Evolutionary conservation across 129 eudicot species (phyloP), one percentile per base, ranked within the genome.

Genomic region (Rutidosis leptorrhynchoides): DNA sequence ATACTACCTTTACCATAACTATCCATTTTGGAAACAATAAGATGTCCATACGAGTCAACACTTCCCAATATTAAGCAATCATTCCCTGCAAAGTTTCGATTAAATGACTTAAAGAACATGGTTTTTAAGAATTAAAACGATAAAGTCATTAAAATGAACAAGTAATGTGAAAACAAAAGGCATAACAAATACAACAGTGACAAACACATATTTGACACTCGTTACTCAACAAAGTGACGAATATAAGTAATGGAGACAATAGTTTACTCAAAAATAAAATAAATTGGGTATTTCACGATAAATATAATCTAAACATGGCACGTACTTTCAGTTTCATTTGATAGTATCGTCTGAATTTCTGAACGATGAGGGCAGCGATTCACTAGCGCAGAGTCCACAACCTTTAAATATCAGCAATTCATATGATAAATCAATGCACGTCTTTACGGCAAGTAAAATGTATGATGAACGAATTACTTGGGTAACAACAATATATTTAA

Each of bases 31-130:
- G 96, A 85, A 56, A 89, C 96, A 72, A 89, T 89, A 64, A 89
- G 96, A 68, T 79, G 96, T 54, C 96, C 96, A 70, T 74, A 89
- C 9, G 90, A 86, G 74, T 85, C 96, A 23, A 89, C 95, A 73
- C 95, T 89, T 66, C 96, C 96, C 78, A 89, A 62, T 56, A 86
- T 71, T 30, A 69, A 77, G 79, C 75, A 62, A 66, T 71, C 84
- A 57, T 19, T 69, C 67, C 75, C 96, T 89, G 82, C 71, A 70
- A 9, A 70, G 7, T 64, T 55, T 21, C 55, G 12, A 74, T 67
- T 59, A 74, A 22, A 74, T 1, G 33, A 68, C 24, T 46, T 53
- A 7, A 54, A 33, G n/a, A 1, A 1, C 19, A 35, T 12, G 35
- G 26, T 20, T 37, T 55, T 14, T 3, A 45, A 4, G 24, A 42